These are phyloP conservation scores for Syncephalastrum sp. DNA, from an alignment of 371 early-diverging fungal species.

Conservation along the genomic window DNA sequence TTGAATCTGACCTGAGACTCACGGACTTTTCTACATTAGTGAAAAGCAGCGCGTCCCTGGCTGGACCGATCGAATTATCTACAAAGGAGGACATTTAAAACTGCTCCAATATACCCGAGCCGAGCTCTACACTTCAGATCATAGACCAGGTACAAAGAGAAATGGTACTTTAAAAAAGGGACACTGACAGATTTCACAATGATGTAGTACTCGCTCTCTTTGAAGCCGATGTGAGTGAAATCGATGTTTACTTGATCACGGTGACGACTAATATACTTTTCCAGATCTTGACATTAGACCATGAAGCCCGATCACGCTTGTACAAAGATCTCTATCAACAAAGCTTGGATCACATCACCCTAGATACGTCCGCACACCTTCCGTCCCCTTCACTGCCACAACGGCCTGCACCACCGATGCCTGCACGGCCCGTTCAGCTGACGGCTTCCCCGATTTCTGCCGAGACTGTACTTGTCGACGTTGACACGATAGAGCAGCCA, in stretches of 20 bases:
- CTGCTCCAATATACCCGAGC: slow-evolving; percentile 58
- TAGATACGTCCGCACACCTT: slow-evolving; percentile 19
- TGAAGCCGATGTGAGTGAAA: slow-evolving; percentile 36
- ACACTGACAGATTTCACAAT: background rate
- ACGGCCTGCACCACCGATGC: slow-evolving; percentile 16
- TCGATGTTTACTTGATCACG: background rate
- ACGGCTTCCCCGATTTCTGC: slow-evolving; percentile 22
- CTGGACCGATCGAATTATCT: slow-evolving; percentile 89
- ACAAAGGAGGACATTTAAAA: slow-evolving; percentile 53
- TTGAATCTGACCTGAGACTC: background rate
- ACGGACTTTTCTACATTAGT: slow-evolving; percentile 28
- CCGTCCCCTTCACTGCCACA: slow-evolving; percentile 22
- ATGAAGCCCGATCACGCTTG: slow-evolving; percentile 36
- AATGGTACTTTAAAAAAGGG: background rate
- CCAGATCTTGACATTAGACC: slow-evolving; percentile 41
- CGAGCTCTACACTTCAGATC: slow-evolving; percentile 74
- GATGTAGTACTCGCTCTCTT: slow-evolving; percentile 41
- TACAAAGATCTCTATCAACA: slow-evolving; percentile 49
- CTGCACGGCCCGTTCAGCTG: slow-evolving; percentile 21
- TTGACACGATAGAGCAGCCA: background rate
- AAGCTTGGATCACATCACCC: slow-evolving; percentile 32
- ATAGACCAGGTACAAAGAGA: slow-evolving; percentile 58
- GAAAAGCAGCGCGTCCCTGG: slow-evolving; percentile 85
- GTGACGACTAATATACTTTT: background rate
- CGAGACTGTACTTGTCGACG: slow-evolving; percentile 5